A percentile compares a stretch with the other conserved stretches of the same genome.
These are phyloP conservation scores for Coemansia sp. DNA, from an alignment of 192 early-diverging fungal genomes.

Conservation along the genomic window DNA sequence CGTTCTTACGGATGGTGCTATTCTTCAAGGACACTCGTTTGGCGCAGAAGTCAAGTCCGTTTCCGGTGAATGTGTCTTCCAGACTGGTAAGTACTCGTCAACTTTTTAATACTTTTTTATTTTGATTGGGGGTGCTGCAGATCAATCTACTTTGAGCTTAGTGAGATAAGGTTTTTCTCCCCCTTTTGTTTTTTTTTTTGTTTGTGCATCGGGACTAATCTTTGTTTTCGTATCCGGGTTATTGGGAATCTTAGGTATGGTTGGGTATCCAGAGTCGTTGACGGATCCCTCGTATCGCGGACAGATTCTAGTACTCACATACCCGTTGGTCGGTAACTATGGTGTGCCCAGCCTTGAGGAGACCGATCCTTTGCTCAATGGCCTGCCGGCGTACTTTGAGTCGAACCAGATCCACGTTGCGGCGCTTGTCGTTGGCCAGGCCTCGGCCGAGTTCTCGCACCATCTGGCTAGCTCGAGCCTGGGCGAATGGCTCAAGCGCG, in stretches of 20 bases:
- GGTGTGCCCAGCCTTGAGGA: constrained; percentile 91
- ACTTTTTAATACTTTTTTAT: background rate
- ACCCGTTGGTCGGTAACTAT: constrained; percentile 98
- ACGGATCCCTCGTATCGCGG: constrained; percentile 98
- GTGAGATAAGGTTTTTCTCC: background rate
- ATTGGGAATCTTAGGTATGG: constrained; percentile 69
- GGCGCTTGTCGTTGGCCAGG: constrained; percentile 90
- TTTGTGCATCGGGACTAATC: background rate
- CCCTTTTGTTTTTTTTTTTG: background rate
- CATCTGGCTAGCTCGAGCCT: constrained; percentile 88
- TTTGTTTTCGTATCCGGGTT: background rate
- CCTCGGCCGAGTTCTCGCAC: constrained; percentile 92
- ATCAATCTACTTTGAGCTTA: constrained; percentile 3
- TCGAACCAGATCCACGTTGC: constrained; percentile 93
- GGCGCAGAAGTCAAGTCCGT: constrained; percentile 85
- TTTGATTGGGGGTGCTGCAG: constrained; percentile 6
- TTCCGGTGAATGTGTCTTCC: constrained; percentile 98
- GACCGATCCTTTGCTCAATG: constrained; percentile 83
- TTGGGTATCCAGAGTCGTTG: constrained; percentile 98
- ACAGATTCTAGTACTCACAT: constrained; percentile 97
- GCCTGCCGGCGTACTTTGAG: constrained; percentile 94
- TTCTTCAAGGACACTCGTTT: constrained; percentile 92
- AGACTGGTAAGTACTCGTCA: constrained; percentile 79
- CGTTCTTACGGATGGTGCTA: constrained; percentile 83
- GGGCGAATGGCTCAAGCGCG: constrained; percentile 88